Base-by-base conservation (phyloP, 805 yeast genomes). In the Wickerhamiella slavikovae region DNA sequence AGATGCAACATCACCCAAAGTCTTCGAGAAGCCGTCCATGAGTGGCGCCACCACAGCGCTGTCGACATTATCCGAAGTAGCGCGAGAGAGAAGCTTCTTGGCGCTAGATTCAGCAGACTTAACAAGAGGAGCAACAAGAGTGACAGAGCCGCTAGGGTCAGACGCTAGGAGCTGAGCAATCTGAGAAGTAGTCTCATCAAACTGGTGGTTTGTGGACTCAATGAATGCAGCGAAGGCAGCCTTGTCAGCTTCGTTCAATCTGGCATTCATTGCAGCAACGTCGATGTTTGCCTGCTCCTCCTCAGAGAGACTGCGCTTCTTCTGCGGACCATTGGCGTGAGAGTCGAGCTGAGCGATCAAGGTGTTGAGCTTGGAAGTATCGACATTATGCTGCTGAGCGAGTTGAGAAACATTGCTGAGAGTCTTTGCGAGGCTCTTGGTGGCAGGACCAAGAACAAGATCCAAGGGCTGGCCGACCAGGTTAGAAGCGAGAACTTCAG, bases 11-110 rank as follows among this genome's bases (percentile, higher is more conserved):
- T 8, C 12, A 8, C 6, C 10, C 8, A 8, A 8, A 21, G 42
- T 34, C 17, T 38, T 39, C 12, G 36, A 20, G 14, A 36, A 33
- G 27, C 41, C 40, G 29, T 41, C 44, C 25, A 38, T 37, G 29
- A 40, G 45, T 24, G 40, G 38, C 28, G 40, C 47, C 8, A 39
- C 26, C 9, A 43, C 46, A 17, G 44, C 35, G 19, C 42, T 34
- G 24, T 32, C n/a, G n/a, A n/a, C n/a, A n/a, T n/a, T n/a, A n/a
- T n/a, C n/a, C n/a, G n/a, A n/a, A n/a, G n/a, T n/a, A n/a, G n/a
- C n/a, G n/a, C n/a, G n/a, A n/a, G n/a, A n/a, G n/a, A n/a, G n/a
- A n/a, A n/a, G n/a, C n/a, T n/a, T n/a, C n/a, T n/a, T n/a, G n/a
- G n/a, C n/a, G n/a, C n/a, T n/a, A n/a, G n/a, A n/a, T n/a, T n/a